phyloP scores from a whole-genome alignment of 2,329 filamentous ascomycete genomes.

The Epichloe bromicola region DNA sequence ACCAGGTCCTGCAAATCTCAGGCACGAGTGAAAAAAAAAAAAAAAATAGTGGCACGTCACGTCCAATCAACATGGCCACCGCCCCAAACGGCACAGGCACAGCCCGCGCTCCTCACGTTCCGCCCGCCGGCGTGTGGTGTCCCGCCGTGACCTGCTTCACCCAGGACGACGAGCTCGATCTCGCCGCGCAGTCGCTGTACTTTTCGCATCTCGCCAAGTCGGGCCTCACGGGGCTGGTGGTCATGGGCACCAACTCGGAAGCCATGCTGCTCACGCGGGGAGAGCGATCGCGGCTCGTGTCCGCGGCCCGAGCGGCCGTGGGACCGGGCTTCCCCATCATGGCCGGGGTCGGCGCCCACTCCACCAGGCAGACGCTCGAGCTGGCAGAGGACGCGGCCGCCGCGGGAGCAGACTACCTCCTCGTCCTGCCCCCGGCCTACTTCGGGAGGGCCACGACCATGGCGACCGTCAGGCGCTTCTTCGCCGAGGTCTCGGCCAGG shows the following conservation, averaged over 20 bases:
- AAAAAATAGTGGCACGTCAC: no score
- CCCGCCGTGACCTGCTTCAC: slow-evolving; percentile 43
- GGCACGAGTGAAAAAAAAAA: no score
- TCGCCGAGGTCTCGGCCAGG: slow-evolving; percentile 35
- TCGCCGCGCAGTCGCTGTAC: slow-evolving; percentile 35
- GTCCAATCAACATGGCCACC: not conserved
- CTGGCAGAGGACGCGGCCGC: slow-evolving; percentile 41
- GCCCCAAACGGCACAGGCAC: slow-evolving; percentile 2
- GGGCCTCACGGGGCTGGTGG: slow-evolving; percentile 37
- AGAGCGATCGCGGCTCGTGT: slow-evolving; percentile 43
- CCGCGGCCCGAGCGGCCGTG: slow-evolving; percentile 56
- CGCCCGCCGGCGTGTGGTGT: slow-evolving; percentile 31
- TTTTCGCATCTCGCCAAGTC: slow-evolving; percentile 36
- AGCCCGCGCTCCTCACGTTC: slow-evolving; percentile 12
- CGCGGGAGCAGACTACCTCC: slow-evolving; percentile 13
- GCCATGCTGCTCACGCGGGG: slow-evolving; percentile 45
- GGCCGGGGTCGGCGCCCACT: slow-evolving; percentile 53
- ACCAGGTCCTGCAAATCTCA: no score
- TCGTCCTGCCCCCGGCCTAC: slow-evolving; percentile 8
- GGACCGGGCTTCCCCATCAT: slow-evolving; percentile 82
- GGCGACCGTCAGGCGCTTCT: slow-evolving; percentile 21
- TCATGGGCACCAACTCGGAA: slow-evolving; percentile 43
- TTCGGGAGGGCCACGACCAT: slow-evolving; percentile 29
- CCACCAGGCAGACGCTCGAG: slow-evolving; percentile 49
- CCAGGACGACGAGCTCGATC: slow-evolving; percentile 32